Base-by-base conservation (phyloP, 805 yeast genomes). In the Candida ascalaphidarum region DNA sequence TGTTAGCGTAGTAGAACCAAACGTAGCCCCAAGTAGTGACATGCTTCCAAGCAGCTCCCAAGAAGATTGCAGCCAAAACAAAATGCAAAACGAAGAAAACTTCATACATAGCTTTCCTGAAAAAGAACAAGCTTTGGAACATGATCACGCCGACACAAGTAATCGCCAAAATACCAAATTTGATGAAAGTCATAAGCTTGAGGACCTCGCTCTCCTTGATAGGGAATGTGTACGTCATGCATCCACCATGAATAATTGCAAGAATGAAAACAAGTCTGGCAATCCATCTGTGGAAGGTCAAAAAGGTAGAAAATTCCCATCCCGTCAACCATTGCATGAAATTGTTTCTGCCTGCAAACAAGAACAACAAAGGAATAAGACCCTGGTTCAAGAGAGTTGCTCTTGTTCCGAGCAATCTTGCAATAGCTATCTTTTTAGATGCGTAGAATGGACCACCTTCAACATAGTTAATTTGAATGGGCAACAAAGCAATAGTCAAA, bases 271-370 rank as follows among this genome's bases (percentile, higher is more conserved):
- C 36, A 8, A 50, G 28, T 39, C 67, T 44, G 4, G 67, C 67
- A 21, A 57, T 46, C 68, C 71, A 66, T 39, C 62, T 61, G 39
- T 68, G 74, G 35, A 51, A 63, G 11, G 54, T 36, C 19, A 64
- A 53, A 40, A 61, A 65, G 3, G 63, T 51, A 17, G 61, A 50
- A 41, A 49, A 65, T 0, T 74, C 50, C 61, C 81, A 65, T 3
- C 88, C 84, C 1, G 86, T 68, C 4, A 77, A 30, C 45, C 55
- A 58, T 36, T 71, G 67, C 43, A 77, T 47, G 27, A 78, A 47
- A 43, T 77, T 77, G 49, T 77, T 77, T 40, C 83, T 55, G 23
- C 81, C 74, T 2, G 81, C 76, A 44, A 77, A 74, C 27, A 75
- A 48, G 18, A 73, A 55, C 25, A 75, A 36, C 25, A 74, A 47